Evolutionary conservation across 1,139 yeast genomes (phyloP), one percentile per base, ranked within the genome.

Genomic region (Geotrichum restrictum): DNA sequence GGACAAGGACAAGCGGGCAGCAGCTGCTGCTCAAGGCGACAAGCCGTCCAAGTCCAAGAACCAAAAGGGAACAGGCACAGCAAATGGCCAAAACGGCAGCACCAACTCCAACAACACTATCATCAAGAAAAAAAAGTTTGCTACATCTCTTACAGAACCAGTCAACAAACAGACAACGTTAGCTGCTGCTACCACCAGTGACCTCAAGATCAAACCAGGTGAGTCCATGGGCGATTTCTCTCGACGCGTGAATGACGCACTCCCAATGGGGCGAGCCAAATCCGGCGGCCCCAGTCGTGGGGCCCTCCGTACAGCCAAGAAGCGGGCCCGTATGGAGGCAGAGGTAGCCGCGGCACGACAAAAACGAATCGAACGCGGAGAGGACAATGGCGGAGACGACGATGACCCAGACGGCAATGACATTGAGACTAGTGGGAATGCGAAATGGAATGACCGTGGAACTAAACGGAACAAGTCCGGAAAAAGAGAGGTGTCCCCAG

Each of bases 161-260:
- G 37, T 14, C 3, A 5, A 16, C 14, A 18, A 43, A 3, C n/a
- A 29, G 14, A 10, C 45, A 10, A 11, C 19, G 3, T n/a, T 21
- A 14, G n/a, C 47, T 10, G 11, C 24, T 13, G 31, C 49, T 3
- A 18, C 55, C 3, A 39, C 53, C 34, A 52, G 55, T n/a, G 56
- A 52, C 6, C 52, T 60, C 21, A 61, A 62, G 37, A 64, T 67
- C 47, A 52, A 59, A 49, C 65, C 65, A 3, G 74, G 73, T 8
- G 74, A 70, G 60, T 58, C 63, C 10, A 61, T 69, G 67, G 49
- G 62, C 2, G 74, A 70, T 41, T 70, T 70, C 55, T 61, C 64
- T 4, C 59, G 72, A 18, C 63, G 76, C 36, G 75, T 72, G 5
- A 66, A 72, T 53, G 69, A 66, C 43, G 74, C 74, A 0, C 56